A percentile compares a stretch with the other conserved stretches of the same genome.
Conservation (phyloP, 73 alveolate genomes). For the Paramecium sonneborni region DNA sequence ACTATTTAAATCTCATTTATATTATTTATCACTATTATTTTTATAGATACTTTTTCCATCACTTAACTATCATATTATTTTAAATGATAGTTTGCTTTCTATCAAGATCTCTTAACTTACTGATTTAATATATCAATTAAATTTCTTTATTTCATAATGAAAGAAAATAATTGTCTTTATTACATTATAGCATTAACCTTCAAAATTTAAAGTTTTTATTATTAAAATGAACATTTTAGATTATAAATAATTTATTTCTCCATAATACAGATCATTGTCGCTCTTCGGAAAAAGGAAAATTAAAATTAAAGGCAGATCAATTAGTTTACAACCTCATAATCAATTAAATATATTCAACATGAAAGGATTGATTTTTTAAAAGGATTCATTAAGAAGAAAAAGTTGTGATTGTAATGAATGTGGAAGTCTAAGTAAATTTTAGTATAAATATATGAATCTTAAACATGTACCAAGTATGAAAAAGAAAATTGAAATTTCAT, state of each 20-base stretch:
- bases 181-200: not conserved
- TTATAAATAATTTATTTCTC: not conserved
- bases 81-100: too few relatives aligned
- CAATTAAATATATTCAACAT: constrained; percentile 2
- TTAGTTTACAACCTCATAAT: not conserved
- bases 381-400: not conserved
- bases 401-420: constrained; percentile 44
- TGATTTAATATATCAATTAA: not conserved
- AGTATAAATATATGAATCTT: not conserved
- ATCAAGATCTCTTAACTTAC: not conserved
- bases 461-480: not conserved
- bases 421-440: not conserved
- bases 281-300: not conserved
- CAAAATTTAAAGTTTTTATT: not conserved
- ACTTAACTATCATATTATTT: too few relatives aligned
- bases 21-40: too few relatives aligned
- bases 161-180: not conserved
- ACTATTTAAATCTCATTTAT: not conserved
- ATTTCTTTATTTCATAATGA: not conserved
- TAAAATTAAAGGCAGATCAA: not conserved
- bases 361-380: not conserved
- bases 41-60: too few relatives aligned
- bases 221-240: not conserved
- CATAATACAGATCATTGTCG: not conserved
- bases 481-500: not conserved